Conservation (phyloP, 176 grass and related monocot species). For the Oryza australiensis region DNA sequence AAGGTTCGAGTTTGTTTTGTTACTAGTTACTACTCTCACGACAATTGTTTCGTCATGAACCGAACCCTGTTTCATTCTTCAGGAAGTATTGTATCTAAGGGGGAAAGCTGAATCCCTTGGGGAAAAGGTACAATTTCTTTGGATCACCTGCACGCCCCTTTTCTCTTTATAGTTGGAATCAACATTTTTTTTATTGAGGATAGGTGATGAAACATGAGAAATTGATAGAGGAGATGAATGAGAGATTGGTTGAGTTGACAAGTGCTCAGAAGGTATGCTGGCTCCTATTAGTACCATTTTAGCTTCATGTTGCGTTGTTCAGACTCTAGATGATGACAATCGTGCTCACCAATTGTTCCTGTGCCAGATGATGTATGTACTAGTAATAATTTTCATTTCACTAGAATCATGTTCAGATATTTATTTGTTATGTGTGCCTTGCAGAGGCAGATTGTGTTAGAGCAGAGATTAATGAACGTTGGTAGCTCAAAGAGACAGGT, state of each 20-base stretch:
- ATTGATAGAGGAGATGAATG: conserved; percentile 48
- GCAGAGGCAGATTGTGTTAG: conserved; percentile 33
- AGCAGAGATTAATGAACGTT: conserved; percentile 45
- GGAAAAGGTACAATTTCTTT: conserved; percentile 43
- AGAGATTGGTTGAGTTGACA: conserved; percentile 12
- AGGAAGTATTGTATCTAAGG: conserved; percentile 65
- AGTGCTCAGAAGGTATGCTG: conserved; percentile 53
- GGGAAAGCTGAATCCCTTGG: conserved; percentile 48
- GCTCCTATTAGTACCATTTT: background rate
- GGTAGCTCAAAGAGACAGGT: conserved; percentile 61
- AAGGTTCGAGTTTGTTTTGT: conserved; percentile 62
- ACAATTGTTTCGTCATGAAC: background rate
- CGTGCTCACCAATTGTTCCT: background rate
- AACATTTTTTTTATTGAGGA: conserved; percentile 12
- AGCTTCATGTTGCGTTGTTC: conserved; percentile 1
- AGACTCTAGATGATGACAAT: background rate
- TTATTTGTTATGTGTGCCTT: conserved; percentile 25
- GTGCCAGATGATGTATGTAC: background rate
- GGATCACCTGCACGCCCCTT: background rate
- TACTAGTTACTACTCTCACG: background rate
- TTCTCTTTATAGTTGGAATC: background rate
- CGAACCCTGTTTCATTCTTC: conserved; percentile 31
- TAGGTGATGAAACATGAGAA: conserved; percentile 48
- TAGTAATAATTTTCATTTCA: background rate
- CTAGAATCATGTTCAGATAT: background rate